These are phyloP conservation scores for Pezicula neosporulosa DNA, from an alignment of 2,329 filamentous ascomycete genomes.

Conservation along the genomic window DNA sequence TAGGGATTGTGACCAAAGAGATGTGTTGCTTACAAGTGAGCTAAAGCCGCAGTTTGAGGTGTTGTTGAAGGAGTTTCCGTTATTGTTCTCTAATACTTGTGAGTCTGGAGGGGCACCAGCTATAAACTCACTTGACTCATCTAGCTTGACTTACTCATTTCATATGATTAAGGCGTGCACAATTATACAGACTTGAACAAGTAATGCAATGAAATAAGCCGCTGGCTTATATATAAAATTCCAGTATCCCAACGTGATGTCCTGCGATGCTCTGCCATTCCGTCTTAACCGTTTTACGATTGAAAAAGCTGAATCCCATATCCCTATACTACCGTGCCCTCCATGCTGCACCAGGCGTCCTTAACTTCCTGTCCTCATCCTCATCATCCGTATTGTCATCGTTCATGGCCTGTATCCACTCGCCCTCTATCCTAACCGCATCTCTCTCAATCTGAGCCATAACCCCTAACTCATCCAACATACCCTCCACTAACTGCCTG, in stretches of 20 bases:
- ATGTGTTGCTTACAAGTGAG: no score
- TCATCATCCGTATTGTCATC: conserved; percentile 29
- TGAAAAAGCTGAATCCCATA: not conserved
- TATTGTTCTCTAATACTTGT: no score
- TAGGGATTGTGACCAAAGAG: no score
- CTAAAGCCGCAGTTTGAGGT: no score
- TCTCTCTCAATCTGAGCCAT: conserved; percentile 62
- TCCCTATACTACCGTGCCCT: conserved; percentile 3
- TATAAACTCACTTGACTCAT: no score
- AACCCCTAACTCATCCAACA: conserved; percentile 58
- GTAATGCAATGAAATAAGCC: no score
- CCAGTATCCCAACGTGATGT: not conserved
- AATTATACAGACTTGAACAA: no score
- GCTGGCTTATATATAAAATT: no score
- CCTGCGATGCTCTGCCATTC: not conserved
- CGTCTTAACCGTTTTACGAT: not conserved
- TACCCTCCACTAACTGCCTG: conserved; percentile 47
- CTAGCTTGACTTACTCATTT: no score
- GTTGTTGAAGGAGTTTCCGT: no score
- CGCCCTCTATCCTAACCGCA: conserved; percentile 50
- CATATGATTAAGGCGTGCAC: no score
- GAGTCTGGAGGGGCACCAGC: no score
- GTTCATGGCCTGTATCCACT: conserved; percentile 56
- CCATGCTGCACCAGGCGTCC: conserved; percentile 25
- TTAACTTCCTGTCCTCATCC: conserved; percentile 9